phyloP scores from a whole-genome alignment of 2,329 filamentous ascomycete species.

The Ophiostoma quercus region DNA sequence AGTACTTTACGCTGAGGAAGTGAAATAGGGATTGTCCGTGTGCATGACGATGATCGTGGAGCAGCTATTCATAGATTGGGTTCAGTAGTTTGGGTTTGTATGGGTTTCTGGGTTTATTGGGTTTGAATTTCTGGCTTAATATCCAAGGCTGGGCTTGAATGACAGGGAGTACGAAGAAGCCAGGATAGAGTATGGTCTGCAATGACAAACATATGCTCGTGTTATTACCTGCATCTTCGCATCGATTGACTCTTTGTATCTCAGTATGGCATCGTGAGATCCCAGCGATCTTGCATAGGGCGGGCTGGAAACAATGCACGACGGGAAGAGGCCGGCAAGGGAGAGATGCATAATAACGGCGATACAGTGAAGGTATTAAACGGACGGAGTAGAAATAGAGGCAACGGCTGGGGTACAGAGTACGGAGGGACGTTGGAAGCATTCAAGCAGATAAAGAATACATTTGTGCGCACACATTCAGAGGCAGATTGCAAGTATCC shows the following conservation, averaged over 20 bases:
- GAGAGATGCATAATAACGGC: slow-evolving; percentile 5
- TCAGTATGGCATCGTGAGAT: not conserved
- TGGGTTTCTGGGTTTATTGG: no score
- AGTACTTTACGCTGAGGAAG: slow-evolving; percentile 8
- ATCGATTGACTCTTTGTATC: not conserved
- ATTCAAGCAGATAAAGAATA: not conserved
- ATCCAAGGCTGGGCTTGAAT: not conserved
- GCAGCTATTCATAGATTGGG: not conserved
- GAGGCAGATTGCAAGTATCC: not conserved
- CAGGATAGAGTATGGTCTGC: not conserved
- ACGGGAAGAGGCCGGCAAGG: not conserved
- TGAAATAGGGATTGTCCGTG: slow-evolving; percentile 13
- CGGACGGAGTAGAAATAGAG: not conserved
- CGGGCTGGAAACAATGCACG: slow-evolving; percentile 6
- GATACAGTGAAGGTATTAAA: not conserved
- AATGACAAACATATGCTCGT: not conserved
- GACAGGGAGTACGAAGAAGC: not conserved
- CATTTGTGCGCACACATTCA: not conserved
- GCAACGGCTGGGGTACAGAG: not conserved
- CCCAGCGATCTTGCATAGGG: not conserved
- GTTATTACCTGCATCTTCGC: not conserved
- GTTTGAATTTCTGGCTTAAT: no score
- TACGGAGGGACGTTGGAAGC: not conserved
- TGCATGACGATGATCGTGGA: slow-evolving; percentile 3
- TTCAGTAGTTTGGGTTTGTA: not conserved